These are phyloP conservation scores for Cryptomeria japonica DNA, from an alignment of 75 land plant species.

Conservation along the genomic window DNA sequence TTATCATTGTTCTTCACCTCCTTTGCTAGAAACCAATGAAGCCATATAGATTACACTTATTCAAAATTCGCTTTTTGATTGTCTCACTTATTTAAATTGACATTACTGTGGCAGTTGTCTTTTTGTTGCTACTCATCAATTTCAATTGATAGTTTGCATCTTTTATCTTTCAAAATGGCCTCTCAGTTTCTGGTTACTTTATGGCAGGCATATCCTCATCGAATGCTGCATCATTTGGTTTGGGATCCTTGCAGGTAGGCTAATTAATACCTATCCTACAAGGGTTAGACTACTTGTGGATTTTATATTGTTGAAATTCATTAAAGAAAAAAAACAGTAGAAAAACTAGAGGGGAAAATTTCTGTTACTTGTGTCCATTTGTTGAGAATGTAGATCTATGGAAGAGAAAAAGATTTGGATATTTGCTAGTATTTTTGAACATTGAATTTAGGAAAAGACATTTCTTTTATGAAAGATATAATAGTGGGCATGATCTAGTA, in stretches of 20 bases:
- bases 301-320: background rate
- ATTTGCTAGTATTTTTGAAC: background rate
- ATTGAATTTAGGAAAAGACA: background rate
- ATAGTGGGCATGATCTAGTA: background rate
- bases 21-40: background rate
- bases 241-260: background rate
- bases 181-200: constrained; percentile 16
- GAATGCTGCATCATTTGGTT: background rate
- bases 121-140: background rate
- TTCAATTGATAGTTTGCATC: constrained; percentile 2
- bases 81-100: background rate
- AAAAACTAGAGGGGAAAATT: background rate
- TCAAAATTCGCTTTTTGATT: background rate
- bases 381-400: background rate
- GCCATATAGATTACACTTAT: background rate
- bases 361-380: background rate
- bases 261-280: background rate
- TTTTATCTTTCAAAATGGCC: constrained; percentile 10
- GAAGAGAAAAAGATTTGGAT: background rate
- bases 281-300: background rate
- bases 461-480: background rate
- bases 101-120: background rate
- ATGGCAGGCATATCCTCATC: constrained; percentile 10
- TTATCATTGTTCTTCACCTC: background rate
- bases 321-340: background rate